These are phyloP conservation scores for Neofusicoccum cordaticola DNA, from an alignment of 2,329 filamentous ascomycete genomes.

Conservation along the genomic window DNA sequence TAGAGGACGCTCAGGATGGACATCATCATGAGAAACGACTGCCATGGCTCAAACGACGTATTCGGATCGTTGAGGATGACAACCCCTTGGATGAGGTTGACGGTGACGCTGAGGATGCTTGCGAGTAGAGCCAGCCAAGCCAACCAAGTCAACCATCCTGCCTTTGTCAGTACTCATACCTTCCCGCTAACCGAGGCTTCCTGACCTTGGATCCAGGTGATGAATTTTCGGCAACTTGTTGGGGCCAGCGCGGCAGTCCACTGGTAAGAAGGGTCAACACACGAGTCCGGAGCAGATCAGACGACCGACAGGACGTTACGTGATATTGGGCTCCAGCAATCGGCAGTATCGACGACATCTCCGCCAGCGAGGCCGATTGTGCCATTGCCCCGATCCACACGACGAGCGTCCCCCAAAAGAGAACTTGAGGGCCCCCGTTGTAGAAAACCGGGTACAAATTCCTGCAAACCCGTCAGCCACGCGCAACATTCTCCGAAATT, in stretches of 20 bases:
- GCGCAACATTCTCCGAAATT: background rate
- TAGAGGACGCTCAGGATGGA: slow-evolving; percentile 33
- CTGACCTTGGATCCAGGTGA: slow-evolving; percentile 32
- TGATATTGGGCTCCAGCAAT: slow-evolving; percentile 45
- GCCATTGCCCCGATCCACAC: slow-evolving; percentile 30
- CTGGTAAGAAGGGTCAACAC: background rate
- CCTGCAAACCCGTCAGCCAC: background rate
- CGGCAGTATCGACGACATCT: slow-evolving; percentile 41
- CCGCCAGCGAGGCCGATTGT: slow-evolving; percentile 37
- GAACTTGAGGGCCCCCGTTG: slow-evolving; percentile 33
- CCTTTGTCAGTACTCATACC: background rate
- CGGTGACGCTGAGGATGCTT: background rate
- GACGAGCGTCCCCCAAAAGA: slow-evolving; percentile 32
- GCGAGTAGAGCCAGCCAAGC: slow-evolving; percentile 2
- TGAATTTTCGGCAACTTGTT: slow-evolving; percentile 27
- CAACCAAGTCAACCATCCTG: slow-evolving; percentile 4
- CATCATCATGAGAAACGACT: slow-evolving; percentile 40
- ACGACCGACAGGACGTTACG: background rate
- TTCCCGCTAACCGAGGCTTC: background rate
- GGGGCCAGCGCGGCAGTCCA: slow-evolving; percentile 40
- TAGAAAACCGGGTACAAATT: slow-evolving; percentile 25
- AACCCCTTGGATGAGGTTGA: slow-evolving; percentile 28
- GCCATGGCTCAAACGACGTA: slow-evolving; percentile 40
- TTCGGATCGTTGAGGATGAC: slow-evolving; percentile 35
- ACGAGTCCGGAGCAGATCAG: background rate